Evolutionary conservation across 2,329 filamentous ascomycete species (phyloP).

Genomic region (Blumeria graminis): DNA sequence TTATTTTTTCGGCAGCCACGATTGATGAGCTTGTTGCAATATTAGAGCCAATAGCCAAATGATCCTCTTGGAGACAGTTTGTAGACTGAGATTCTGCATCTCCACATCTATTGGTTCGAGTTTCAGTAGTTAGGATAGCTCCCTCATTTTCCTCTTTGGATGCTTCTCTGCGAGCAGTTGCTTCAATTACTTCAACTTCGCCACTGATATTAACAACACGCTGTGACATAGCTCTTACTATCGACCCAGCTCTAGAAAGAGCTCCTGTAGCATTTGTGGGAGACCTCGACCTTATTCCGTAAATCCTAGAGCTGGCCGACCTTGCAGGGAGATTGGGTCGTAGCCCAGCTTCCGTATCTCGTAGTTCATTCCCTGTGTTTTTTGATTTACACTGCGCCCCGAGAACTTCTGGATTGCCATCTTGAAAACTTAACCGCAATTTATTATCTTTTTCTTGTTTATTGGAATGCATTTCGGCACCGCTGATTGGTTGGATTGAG

Average conservation of each 20-base stretch:
- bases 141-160: conserved; percentile 2
- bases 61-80: conserved; percentile 11
- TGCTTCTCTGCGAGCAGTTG: conserved; percentile 19
- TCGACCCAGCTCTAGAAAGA: conserved; percentile 45
- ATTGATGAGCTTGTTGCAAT: conserved; percentile 7
- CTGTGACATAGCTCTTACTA: conserved; percentile 74
- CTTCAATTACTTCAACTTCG: conserved; percentile 63
- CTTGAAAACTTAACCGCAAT: conserved; percentile 23
- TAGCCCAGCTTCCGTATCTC: conserved; percentile 32
- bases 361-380: conserved; percentile 29
- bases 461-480: conserved; percentile 15
- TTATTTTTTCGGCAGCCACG: conserved; percentile 13
- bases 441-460: conserved; percentile 23
- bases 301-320: conserved; percentile 31
- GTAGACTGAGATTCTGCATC: conserved; percentile 8
- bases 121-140: conserved; percentile 2
- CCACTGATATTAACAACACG: conserved; percentile 95
- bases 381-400: too few species aligned
- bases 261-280: conserved; percentile 40
- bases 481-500: conserved; percentile 31
- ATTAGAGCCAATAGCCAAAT: conserved; percentile 15
- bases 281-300: conserved; percentile 25
- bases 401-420: conserved; percentile 21
- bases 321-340: conserved; percentile 19
- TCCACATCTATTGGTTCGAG: conserved; percentile 8